These are phyloP conservation scores for Akanthomyces uredinophilus DNA, from an alignment of 2,329 filamentous ascomycete genomes.

Conservation along the genomic window DNA sequence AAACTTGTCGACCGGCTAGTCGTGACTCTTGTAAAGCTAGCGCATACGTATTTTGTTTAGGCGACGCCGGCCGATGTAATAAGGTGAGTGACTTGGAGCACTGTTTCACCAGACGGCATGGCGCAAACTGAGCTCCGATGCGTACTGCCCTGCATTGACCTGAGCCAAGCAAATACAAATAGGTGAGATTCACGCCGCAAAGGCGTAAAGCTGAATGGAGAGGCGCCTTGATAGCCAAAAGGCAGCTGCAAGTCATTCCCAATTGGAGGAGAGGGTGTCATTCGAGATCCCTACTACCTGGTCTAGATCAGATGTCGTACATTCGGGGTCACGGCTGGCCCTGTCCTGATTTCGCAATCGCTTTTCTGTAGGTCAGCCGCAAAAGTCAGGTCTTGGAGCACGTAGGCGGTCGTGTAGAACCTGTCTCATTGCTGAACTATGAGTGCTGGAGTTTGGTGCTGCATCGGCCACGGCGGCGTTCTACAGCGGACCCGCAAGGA, in stretches of 20 bases:
- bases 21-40: neutral
- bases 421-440: neutral
- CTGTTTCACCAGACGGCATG: neutral
- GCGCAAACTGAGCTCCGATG: slow-evolving; percentile 5
- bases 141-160: neutral
- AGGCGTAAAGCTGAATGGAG: neutral
- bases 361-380: neutral
- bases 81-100: neutral
- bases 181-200: neutral
- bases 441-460: neutral
- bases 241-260: neutral
- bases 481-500: too few relatives aligned
- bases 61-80: neutral
- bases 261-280: neutral
- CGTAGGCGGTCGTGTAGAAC: neutral
- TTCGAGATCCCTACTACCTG: neutral
- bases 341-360: neutral
- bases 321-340: neutral
- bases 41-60: neutral
- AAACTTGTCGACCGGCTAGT: neutral
- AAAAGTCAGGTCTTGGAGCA: neutral
- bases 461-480: neutral
- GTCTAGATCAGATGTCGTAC: neutral
- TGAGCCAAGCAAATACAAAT: neutral
- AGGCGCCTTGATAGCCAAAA: neutral